Evolutionary conservation across 1,284 basidiomycete genomes (phyloP), one percentile per base, ranked within the genome.

Genomic region (Farysia itapuensis): DNA sequence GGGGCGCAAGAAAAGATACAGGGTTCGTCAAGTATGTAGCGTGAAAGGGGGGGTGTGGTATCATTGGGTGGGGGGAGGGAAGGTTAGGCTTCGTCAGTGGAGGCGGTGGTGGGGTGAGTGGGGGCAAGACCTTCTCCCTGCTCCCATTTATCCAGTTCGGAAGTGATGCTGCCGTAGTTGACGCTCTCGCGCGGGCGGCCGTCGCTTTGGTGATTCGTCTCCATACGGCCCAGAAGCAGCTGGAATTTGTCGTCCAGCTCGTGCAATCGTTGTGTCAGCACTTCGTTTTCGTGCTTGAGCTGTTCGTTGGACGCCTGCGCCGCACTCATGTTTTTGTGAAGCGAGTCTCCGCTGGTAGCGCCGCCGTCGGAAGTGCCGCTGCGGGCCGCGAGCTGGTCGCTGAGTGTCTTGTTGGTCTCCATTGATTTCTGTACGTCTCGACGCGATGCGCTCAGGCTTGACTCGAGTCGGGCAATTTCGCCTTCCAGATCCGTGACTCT

Each of bases 111-210:
- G n/a, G n/a, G n/a, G n/a, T n/a, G n/a, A n/a, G n/a, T n/a, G n/a
- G n/a, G n/a, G 26, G 26, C 26, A n/a, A 28, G 26, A 21, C 45
- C 39, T 5, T 50, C 42, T 34, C 53, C 60, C 14, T 47, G 44
- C 48, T 70, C 68, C 68, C 68, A 70, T 52, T 64, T 64, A 49
- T 70, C 68, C n/a, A 70, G 53, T 46, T 70, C 68, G 4, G 59
- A 67, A 5, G 68, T 51, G 39, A 70, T 69, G 52, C 57, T 63
- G 22, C 61, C 64, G 38, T 67, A 64, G 24, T 43, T 48, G 50
- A 63, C 60, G 32, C 46, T 53, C 31, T 58, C 54, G 19, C 64
- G 39, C 8, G 37, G 39, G 15, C 53, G 41, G 12, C 39, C 54
- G 5, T 58, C 52, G 13, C 47, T 63, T 22, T 53, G 50, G 40